phyloP scores from a whole-genome alignment of 2,329 filamentous ascomycete species.

The Colletotrichum limetticola region DNA sequence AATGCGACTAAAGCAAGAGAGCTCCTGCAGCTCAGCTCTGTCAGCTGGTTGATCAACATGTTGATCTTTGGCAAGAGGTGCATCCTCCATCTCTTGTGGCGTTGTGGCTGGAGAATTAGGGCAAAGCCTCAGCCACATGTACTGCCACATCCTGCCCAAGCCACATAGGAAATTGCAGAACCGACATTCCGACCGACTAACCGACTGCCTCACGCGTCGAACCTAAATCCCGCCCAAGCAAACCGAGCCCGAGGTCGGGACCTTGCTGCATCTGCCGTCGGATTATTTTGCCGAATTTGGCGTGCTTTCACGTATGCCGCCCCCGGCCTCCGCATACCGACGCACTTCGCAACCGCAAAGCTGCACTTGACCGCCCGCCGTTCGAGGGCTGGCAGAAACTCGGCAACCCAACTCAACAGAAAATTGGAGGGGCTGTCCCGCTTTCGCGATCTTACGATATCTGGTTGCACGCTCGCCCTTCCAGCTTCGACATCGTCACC shows the following conservation, averaged over 20 bases:
- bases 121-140: background rate
- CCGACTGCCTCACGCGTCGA: too few relatives aligned
- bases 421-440: conserved; percentile 33
- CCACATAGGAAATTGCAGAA: background rate
- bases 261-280: background rate
- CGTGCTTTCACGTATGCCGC: conserved; percentile 2
- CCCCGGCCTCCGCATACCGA: conserved; percentile 5
- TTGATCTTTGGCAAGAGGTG: background rate
- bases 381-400: conserved; percentile 28
- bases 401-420: conserved; percentile 33
- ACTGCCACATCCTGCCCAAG: background rate
- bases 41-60: conserved; percentile 2
- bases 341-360: conserved; percentile 8
- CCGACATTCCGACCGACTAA: background rate
- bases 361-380: conserved; percentile 28
- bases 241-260: conserved; percentile 9
- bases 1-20: background rate
- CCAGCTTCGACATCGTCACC: background rate
- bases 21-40: conserved; percentile 2
- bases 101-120: background rate
- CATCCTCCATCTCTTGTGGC: background rate
- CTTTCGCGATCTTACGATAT: conserved; percentile 32
- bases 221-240: background rate
- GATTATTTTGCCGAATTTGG: conserved; percentile 21
- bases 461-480: conserved; percentile 12